Evolutionary conservation across 1,139 yeast genomes (phyloP), one percentile per base, ranked within the genome.

Genomic region (Blastobotrys illinoisensis): DNA sequence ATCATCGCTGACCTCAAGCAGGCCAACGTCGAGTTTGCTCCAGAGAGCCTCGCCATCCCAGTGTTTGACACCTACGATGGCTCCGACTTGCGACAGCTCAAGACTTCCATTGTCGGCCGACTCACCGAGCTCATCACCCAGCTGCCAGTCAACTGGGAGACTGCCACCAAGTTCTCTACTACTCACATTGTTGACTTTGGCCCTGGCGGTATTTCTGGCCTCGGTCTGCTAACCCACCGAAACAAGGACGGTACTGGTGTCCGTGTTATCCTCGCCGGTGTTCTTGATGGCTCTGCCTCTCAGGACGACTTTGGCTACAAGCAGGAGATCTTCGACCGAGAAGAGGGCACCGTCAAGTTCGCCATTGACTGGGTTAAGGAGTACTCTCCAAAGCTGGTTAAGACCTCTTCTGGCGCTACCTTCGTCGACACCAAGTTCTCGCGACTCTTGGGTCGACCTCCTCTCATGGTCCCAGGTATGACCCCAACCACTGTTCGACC

Each of bases 161-260:
- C 66, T 40, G 95, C 99, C 40, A 91, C 97, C 52, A 72, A 81
- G 61, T 88, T 88, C 70, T 69, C 79, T 54, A 81, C 95, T 26
- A 87, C 97, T 52, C 99, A 95, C 71, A 81, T 93, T 64, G 74
- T 93, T 62, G 99, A 93, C 74, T 93, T 93, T 67, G 99, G 99
- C 69, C 99, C 99, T 59, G 99, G 99, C 74, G 99, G 98, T 64
- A 85, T 88, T 52, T 88, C 98, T 50, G 99, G 99, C 64, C 79
- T 93, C 64, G 99, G 99, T 74, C 86, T 88, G 60, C 81, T 93
- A 66, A 93, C 99, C 57, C 97, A 90, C 75, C 86, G 96, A 75
- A 93, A 91, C 77, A 93, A 91, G 76, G 99, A 93, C 68, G 99
- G 99, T 74, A 89, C 98, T 54, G 99, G 99, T 73, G 86, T 89